phyloP scores from a whole-genome alignment of 2,329 filamentous ascomycete species.

The Aphanoascus verrucosus region DNA sequence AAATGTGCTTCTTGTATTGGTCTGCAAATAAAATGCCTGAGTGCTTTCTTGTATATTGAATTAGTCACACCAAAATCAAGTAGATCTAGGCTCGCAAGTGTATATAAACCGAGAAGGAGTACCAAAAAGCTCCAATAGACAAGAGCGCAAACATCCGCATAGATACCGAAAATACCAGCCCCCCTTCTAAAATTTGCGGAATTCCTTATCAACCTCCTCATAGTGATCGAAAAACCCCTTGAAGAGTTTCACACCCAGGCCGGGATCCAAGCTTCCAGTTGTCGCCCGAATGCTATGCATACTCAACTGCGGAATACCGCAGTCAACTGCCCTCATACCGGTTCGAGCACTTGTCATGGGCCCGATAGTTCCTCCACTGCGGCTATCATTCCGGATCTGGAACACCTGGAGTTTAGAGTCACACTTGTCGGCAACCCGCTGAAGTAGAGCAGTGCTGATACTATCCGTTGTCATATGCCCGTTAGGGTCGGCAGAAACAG shows the following conservation, averaged over 20 bases:
- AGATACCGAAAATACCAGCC: background rate
- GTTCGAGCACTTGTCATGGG: constrained; percentile 74
- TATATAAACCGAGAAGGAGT: background rate
- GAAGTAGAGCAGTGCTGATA: constrained; percentile 69
- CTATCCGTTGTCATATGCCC: constrained; percentile 95
- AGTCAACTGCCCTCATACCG: constrained; percentile 74
- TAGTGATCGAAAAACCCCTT: constrained; percentile 80
- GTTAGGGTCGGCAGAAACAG: constrained; percentile 71
- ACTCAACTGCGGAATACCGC: constrained; percentile 78
- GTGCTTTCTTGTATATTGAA: background rate
- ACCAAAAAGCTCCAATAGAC: no score
- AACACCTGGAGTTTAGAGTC: constrained; percentile 70
- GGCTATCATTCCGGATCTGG: constrained; percentile 86
- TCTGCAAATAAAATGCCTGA: background rate
- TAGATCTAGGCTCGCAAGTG: background rate
- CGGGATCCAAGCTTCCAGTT: constrained; percentile 74
- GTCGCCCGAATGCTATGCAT: constrained; percentile 93
- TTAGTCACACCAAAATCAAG: background rate
- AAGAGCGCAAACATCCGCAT: background rate
- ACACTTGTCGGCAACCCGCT: constrained; percentile 63
- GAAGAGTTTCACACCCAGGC: constrained; percentile 77
- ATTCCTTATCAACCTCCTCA: constrained; percentile 75
- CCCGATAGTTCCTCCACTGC: constrained; percentile 88
- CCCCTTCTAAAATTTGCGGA: constrained; percentile 35
- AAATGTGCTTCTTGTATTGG: no score